Base-by-base conservation (phyloP, 2,329 filamentous ascomycete species). In the Sphaerulina vaccinii region DNA sequence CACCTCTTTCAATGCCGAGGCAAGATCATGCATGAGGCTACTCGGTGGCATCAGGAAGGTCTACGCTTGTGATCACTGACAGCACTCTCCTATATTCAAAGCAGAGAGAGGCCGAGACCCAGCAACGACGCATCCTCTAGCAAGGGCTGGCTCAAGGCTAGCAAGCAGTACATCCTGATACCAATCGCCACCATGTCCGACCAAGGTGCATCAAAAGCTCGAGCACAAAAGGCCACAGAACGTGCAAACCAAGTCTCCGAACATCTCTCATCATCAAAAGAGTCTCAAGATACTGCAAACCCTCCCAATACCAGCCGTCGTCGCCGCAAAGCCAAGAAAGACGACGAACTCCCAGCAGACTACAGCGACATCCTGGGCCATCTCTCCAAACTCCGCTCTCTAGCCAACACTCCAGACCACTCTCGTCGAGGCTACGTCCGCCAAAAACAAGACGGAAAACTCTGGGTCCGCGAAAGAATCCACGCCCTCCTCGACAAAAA, bases 381-480 rank as follows among this genome's bases (percentile, higher is more conserved):
- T 58, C 71, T 85, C n/a, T 57, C 68, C 4, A 71, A 72, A 0
- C 72, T 85, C 1, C 73, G 72, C 13, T 70, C 66, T 5, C 77
- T 82, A 32, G 81, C 82, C 9, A 69, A 73, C 18, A 83, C 76
- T 1, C 81, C 83, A 1, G 73, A 82, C 45, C 65, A 72, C 0
- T 75, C 69, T 6, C 78, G 78, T 49, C 71, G 77, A 55, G 82
- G 82, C 19, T 85, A 85, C 56, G 67, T 80, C n/a, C 76, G 80
- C 4, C 83, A 86, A 63, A 84, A 83, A 57, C 73, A 81, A 66
- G 76, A 80, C 2, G 83, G 83, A 1, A 86, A 86, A 65, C 73
- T 85, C 15, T 85, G 82, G 81, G 82, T 85, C 0, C 76, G 82
- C 18, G 82, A 85, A 60, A 73, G 82, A 2, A 78, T 85, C 15